Evolutionary conservation across 2,329 filamentous ascomycete genomes (phyloP), one percentile per base, ranked within the genome.

Genomic region (Aureobasidium sp.): DNA sequence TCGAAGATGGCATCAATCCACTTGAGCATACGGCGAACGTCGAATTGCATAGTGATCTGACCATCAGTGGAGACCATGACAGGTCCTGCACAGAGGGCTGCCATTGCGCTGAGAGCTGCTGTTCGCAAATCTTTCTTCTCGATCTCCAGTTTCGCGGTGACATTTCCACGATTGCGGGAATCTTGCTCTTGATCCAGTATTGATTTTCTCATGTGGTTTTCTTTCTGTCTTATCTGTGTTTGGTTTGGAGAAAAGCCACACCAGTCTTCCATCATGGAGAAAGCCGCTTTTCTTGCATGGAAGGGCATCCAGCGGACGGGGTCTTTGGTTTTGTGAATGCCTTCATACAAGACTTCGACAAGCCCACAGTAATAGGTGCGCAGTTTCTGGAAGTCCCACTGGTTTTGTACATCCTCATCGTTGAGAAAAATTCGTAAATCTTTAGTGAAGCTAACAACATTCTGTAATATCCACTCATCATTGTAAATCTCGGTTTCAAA

Each of bases 211-310:
- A 96, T 94, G 30, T 81, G 86, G 57, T 95, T 86, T 68, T 96
- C 90, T 57, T 89, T 79, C 55, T 85, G 83, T 4, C 84, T 81
- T 35, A 95, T 87, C 59, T 94, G 87, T 12, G 74, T 77, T 65
- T 94, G 89, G 59, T 96, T 95, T 0, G 90, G 89, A 6, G 90
- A 95, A 67, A 94, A 96, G 2, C 93, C 93, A 66, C 93, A 98
- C 94, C 94, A 98, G 59, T 97, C 91, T 69, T 98, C 93, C 90
- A 98, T 97, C 42, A 98, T 73, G 0, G 90, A 85, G 65, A 98
- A 98, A 0, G 91, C 87, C 4, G 93, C 96, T 66, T 96, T 95
- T 35, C 94, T 79, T 11, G 90, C 88, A 67, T 98, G 93, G 64
- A 98, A 98, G 0, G 93, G 90, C 81, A 98, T 93, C 91, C 93